phyloP scores from a whole-genome alignment of 2,329 filamentous ascomycete genomes.

The Emergomyces africanus region DNA sequence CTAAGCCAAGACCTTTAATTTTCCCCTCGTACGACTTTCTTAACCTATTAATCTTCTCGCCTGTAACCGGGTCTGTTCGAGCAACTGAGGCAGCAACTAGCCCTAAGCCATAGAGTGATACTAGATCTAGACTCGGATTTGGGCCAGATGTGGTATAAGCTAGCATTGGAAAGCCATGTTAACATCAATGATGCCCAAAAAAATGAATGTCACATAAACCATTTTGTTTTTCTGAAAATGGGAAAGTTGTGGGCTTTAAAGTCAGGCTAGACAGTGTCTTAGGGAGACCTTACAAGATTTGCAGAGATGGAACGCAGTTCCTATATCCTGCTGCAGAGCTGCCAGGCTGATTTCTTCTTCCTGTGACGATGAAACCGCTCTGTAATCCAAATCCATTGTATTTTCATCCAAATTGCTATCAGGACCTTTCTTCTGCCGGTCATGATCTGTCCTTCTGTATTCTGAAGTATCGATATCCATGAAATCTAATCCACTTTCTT shows the following conservation, averaged over 20 bases:
- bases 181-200: slow-evolving; percentile 26
- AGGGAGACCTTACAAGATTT: slow-evolving; percentile 38
- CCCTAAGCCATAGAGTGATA: slow-evolving; percentile 46
- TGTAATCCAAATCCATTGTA: slow-evolving; percentile 29
- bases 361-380: slow-evolving; percentile 12
- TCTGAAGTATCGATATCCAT: slow-evolving; percentile 15
- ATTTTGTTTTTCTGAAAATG: slow-evolving; percentile 3
- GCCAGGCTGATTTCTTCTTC: slow-evolving; percentile 23
- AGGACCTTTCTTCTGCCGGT: slow-evolving; percentile 16
- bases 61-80: slow-evolving; percentile 46
- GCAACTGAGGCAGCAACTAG: slow-evolving; percentile 46
- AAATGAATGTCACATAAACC: slow-evolving; percentile 19
- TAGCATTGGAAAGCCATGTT: slow-evolving; percentile 29
- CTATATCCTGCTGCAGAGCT: slow-evolving; percentile 33
- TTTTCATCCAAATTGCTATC: slow-evolving; percentile 18
- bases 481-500: slow-evolving; percentile 5
- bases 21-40: slow-evolving; percentile 43
- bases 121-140: slow-evolving; percentile 45
- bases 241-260: slow-evolving; percentile 11
- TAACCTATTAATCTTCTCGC: slow-evolving; percentile 52
- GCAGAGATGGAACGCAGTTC: slow-evolving; percentile 36
- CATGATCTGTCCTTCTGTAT: slow-evolving; percentile 24
- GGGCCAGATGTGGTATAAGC: slow-evolving; percentile 40
- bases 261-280: slow-evolving; percentile 17
- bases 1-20: slow-evolving; percentile 33